These are phyloP conservation scores for Pythium dissotocum DNA, from an alignment of 352 stramenopile genomes.

Conservation along the genomic window DNA sequence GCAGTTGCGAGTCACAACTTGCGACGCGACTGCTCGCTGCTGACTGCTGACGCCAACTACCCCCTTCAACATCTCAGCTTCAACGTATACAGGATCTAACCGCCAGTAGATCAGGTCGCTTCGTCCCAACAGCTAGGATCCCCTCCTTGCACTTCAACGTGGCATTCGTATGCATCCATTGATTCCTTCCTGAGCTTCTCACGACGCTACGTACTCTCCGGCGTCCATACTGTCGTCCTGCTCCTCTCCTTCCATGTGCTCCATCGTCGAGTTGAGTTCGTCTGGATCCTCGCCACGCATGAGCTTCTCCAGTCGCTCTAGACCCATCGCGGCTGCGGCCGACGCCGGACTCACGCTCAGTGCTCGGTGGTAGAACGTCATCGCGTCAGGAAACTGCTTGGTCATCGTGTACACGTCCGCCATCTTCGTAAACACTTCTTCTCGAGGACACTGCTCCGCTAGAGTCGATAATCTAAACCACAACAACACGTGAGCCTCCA, in stretches of 20 bases:
- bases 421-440: conserved; percentile 79
- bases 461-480: conserved; percentile 41
- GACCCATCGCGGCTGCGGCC: conserved; percentile 44
- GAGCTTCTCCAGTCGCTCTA: conserved; percentile 79
- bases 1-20: not conserved
- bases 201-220: conserved; percentile 42
- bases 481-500: not conserved
- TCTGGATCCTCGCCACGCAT: conserved; percentile 79
- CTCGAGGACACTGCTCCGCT: conserved; percentile 46
- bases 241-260: conserved; percentile 57
- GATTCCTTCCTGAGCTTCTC: not conserved
- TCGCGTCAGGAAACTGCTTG: conserved; percentile 65
- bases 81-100: not conserved
- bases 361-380: conserved; percentile 70
- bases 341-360: conserved; percentile 61
- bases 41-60: too few species aligned
- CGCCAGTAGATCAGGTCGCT: not conserved
- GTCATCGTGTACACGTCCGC: conserved; percentile 70
- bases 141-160: too few species aligned
- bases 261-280: conserved; percentile 62
- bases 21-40: not conserved
- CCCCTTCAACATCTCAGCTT: not conserved
- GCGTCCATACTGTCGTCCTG: conserved; percentile 56
- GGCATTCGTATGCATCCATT: not conserved
- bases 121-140: not conserved